Conservation (phyloP, 1,139 yeast species). For the Debaryomycetaceae sp. region DNA sequence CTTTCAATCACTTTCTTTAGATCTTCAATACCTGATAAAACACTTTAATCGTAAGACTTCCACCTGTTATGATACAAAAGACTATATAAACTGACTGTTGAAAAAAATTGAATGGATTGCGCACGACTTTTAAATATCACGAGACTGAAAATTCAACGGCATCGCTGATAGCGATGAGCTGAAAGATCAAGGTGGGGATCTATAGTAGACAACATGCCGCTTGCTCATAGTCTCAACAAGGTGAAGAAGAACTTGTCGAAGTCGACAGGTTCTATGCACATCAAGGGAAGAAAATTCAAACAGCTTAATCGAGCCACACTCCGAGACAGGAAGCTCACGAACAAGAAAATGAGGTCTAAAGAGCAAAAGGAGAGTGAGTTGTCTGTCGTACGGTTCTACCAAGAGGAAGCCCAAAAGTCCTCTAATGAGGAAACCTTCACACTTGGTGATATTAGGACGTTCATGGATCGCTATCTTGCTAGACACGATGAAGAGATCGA, state of each 20-base stretch:
- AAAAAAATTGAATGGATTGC: background rate
- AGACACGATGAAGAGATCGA: slow-evolving; percentile 74
- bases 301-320: slow-evolving; percentile 82
- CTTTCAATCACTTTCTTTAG: slow-evolving; percentile 1
- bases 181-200: background rate
- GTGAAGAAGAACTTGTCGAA: slow-evolving; percentile 62
- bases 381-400: slow-evolving; percentile 58
- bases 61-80: background rate
- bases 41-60: background rate
- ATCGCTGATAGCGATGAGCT: slow-evolving; percentile 9
- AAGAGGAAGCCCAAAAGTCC: slow-evolving; percentile 50
- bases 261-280: slow-evolving; percentile 67
- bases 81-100: background rate
- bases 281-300: slow-evolving; percentile 84
- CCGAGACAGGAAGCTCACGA: slow-evolving; percentile 67
- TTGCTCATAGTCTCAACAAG: slow-evolving; percentile 69
- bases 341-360: slow-evolving; percentile 51
- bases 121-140: background rate
- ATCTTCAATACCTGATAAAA: background rate
- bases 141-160: background rate
- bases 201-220: slow-evolving; percentile 56
- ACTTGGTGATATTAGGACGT: slow-evolving; percentile 54
- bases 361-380: slow-evolving; percentile 61
- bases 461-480: slow-evolving; percentile 60
- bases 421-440: slow-evolving; percentile 36